Base-by-base conservation (phyloP, 2,329 filamentous ascomycete genomes). In the Hymenoscyphus fructigenus region DNA sequence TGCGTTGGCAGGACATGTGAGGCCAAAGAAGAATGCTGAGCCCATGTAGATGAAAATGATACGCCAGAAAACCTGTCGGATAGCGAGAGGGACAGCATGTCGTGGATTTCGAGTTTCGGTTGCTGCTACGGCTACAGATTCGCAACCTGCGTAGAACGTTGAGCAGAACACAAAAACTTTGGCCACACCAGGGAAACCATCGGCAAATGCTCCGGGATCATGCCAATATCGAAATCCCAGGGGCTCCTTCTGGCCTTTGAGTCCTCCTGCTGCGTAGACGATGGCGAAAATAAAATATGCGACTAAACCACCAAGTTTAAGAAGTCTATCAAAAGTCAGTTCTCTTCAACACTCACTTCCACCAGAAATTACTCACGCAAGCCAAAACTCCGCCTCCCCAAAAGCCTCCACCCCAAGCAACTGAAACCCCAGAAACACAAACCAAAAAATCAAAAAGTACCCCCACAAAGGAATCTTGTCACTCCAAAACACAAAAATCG, bases 21-120 rank as follows among this genome's bases (percentile, higher is more conserved):
- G 81, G 9, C 90, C 89, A 65, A 90, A 91, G 79, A 92, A 91
- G 74, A 92, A 85, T 36, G 89, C 89, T 9, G 84, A 85, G 41
- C 89, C 89, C 80, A 97, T 83, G 79, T 96, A 97, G 79, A 97
- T 66, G n/a, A 95, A 83, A 4, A 88, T 86, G 73, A 96, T 96
- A 72, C 93, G 89, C 93, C 93, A 97, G 78, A 96, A 96, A 20
- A 96, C 92, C 75, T 96, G 92, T 78, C 94, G 95, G 72, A 95
- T 88, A 7, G 93, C 93, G 15, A 75, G 72, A 0, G 81, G 81
- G 1, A 83, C 80, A 5, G 79, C 80, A 36, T 76, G 76, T 26
- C 75, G 71, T 0, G 81, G 81, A 66, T 83, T 83, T 20, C 80
- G 77, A 14, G 81, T 83, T 69, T 85, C 83, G 53, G 81, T 83